These are phyloP conservation scores for Lumnitzera littorea DNA, from an alignment of 345 rosid genomes.

Conservation along the genomic window DNA sequence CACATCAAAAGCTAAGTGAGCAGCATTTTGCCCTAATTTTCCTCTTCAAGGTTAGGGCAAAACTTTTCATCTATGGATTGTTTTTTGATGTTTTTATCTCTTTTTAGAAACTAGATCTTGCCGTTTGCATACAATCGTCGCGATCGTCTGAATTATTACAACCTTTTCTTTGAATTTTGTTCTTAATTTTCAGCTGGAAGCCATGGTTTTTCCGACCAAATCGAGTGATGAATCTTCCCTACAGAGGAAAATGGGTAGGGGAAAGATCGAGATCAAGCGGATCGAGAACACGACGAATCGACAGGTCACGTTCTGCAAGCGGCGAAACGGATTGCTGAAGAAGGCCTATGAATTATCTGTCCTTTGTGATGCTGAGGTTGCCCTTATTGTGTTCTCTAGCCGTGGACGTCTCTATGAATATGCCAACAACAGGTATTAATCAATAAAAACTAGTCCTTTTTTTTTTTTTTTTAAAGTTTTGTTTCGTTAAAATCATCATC, in stretches of 20 bases:
- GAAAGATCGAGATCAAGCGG: constrained; percentile 99
- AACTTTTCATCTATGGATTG: not conserved
- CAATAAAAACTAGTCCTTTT: too few relatives aligned
- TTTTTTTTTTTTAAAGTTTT: not conserved
- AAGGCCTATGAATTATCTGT: constrained; percentile 95
- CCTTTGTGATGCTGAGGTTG: constrained; percentile 81
- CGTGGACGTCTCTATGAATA: constrained; percentile 99
- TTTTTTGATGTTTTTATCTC: not conserved
- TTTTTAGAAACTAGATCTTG: not conserved
- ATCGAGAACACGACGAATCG: constrained; percentile 99
- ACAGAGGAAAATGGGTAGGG: constrained; percentile 83
- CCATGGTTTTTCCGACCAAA: constrained; percentile 35
- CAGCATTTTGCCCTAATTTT: too few relatives aligned
- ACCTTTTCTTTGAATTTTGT: too few relatives aligned
- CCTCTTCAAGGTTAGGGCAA: too few relatives aligned
- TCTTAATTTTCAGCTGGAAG: not conserved
- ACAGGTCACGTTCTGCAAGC: constrained; percentile 96
- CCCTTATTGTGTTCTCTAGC: constrained; percentile 93
- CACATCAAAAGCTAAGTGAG: too few relatives aligned
- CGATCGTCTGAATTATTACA: too few relatives aligned
- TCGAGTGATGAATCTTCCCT: constrained; percentile 33
- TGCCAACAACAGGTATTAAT: constrained; percentile 73
- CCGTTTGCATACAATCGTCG: too few relatives aligned
- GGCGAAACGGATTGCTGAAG: constrained; percentile 90
- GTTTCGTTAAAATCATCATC: not conserved